phyloP scores from a whole-genome alignment of 1,139 yeast genomes.

The Pichia sp. region DNA sequence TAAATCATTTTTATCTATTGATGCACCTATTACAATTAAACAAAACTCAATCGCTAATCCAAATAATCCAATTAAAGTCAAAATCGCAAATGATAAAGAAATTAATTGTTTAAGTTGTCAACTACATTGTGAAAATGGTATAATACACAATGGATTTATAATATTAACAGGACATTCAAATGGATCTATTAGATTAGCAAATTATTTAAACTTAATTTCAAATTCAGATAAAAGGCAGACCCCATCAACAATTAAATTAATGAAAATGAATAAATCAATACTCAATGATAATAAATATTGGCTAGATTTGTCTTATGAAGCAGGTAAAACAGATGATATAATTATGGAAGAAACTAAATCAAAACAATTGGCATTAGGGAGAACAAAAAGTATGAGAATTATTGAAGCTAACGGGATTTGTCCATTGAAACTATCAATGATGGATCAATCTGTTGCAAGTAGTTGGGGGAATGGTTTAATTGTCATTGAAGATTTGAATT shows the following conservation, averaged over 20 bases:
- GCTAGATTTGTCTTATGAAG: constrained; percentile 29
- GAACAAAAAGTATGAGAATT: constrained; percentile 1
- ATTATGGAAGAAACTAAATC: neutral
- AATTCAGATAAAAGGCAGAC: constrained; percentile 8
- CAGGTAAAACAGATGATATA: constrained; percentile 19
- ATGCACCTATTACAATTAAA: constrained; percentile 19
- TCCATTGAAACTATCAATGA: constrained; percentile 6
- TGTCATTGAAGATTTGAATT: constrained; percentile 48
- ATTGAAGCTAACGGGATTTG: constrained; percentile 4
- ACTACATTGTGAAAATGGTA: constrained; percentile 1
- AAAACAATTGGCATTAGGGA: constrained; percentile 4
- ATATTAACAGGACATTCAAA: constrained; percentile 22
- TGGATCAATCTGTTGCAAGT: constrained; percentile 35
- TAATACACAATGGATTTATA: constrained; percentile 5
- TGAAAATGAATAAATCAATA: constrained; percentile 16
- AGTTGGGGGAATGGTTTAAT: constrained; percentile 59
- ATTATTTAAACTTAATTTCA: constrained; percentile 12
- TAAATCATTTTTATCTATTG: constrained; percentile 13
- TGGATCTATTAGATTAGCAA: constrained; percentile 23
- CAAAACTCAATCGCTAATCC: constrained; percentile 17
- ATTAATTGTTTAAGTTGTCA: constrained; percentile 9
- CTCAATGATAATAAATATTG: constrained; percentile 7
- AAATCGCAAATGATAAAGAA: constrained; percentile 18
- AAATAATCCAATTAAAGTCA: constrained; percentile 1
- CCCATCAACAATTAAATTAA: constrained; percentile 16